Conservation (phyloP, 2,329 filamentous ascomycete species). For the Pyrenophora seminiperda region DNA sequence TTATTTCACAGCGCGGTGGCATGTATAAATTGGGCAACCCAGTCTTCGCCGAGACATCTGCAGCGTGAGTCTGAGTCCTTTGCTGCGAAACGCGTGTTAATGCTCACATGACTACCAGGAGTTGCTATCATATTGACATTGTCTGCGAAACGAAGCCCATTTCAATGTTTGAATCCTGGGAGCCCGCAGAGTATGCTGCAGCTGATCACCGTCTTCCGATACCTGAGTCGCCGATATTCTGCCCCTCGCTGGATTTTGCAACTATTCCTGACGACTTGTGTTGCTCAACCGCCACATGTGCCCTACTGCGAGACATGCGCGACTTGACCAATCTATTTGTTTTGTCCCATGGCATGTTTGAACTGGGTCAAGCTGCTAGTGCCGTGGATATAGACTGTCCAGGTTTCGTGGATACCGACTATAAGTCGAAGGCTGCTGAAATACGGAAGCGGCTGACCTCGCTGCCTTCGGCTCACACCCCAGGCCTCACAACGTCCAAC, state of each 20-base stretch:
- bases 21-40: conserved; percentile 21
- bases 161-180: conserved; percentile 23
- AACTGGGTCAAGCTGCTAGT: conserved; percentile 7
- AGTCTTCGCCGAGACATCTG: conserved; percentile 25
- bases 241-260: conserved; percentile 27
- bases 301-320: conserved; percentile 39
- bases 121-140: conserved; percentile 35
- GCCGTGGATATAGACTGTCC: conserved; percentile 2
- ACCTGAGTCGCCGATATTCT: conserved; percentile 45
- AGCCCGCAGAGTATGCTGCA: conserved; percentile 7
- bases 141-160: conserved; percentile 32
- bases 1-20: conserved; percentile 34
- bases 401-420: conserved; percentile 10
- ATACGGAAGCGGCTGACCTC: conserved; percentile 25
- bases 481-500: conserved; percentile 24
- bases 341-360: conserved; percentile 4
- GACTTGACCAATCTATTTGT: conserved; percentile 40
- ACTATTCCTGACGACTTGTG: conserved; percentile 24
- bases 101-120: conserved; percentile 18
- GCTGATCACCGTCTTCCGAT: conserved; percentile 15
- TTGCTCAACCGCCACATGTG: conserved; percentile 31
- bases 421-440: conserved; percentile 17
- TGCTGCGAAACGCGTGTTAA: background rate
- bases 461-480: conserved; percentile 31
- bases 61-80: conserved; percentile 26